Base-by-base conservation (phyloP, 495 filamentous ascomycete species). In the Friedmanniomyces endolithicus region DNA sequence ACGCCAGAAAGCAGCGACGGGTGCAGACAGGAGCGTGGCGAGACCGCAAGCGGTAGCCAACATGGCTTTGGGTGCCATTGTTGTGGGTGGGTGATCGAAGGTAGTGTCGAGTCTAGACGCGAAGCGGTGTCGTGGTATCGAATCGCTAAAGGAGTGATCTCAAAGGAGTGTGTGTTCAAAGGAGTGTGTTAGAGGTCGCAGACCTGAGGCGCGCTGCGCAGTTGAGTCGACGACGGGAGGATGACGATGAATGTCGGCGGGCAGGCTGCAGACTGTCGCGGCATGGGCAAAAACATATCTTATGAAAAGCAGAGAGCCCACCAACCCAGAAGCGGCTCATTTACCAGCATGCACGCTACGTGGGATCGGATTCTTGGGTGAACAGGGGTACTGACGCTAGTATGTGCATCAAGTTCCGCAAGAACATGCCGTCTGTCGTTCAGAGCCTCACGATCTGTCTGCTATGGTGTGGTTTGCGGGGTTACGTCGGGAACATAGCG, bases 1-100 rank as follows among this genome's bases (percentile, higher is more conserved):
- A 33, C 65, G 62, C 59, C 60, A 74, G 53, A 64, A 70, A 19
- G 64, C 65, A 11, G 53, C 52, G 25, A 53, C 65, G 12, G 55
- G 55, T 1, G 11, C 35, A 11, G 49, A 33, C 7, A 58, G 41
- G 19, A n/a, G 11, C 3, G 45, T 17, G 1, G 40, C 20, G 7
- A 56, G 31, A 17, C 24, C 25, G 27, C 49, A 12, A n/a, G 52
- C 52, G 8, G 52, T 17, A 16, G 50, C 11, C 4, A 17, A 41
- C 12, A 24, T 14, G 17, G n/a, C 43, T 31, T 41, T 40, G 11
- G 50, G 16, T 6, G 19, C 16, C 50, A 41, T 52, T 8, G 6
- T 50, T 4, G n/a, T 23, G n/a, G 48, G 7, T 24, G 45, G 14
- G 3, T 9, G 27, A 31, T 31, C 4, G 22, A 22, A 6, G 6